Base-by-base conservation (phyloP, 495 filamentous ascomycete genomes). In the Acidomyces sp. region DNA sequence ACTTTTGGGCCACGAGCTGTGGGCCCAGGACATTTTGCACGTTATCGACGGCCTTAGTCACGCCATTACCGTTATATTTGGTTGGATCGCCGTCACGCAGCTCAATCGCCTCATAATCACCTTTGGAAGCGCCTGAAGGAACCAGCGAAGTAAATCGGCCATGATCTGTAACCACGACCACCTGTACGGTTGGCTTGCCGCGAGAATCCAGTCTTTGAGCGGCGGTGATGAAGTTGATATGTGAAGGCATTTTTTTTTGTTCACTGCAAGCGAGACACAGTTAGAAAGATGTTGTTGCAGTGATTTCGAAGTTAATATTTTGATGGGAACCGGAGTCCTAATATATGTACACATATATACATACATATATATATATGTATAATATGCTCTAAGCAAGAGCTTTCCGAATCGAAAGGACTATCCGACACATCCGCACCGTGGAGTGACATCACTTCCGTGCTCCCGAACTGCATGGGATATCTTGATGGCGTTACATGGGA, bases 21-120 rank as follows among this genome's bases (percentile, higher is more conserved):
- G 41, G 41, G 12, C 33, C 41, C 6, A 45, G 22, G 34, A 45
- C 25, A 16, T 20, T 3, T 6, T 37, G 15, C 16, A 45, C 41
- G 20, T 31, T 45, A 13, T 31, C 22, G 10, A 4, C 4, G 3
- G 41, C 41, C n/a, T 45, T 17, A 10, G 24, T 6, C 6, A 45
- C 41, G 3, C 41, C 34, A 13, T 38, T 38, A 18, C 41, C 41
- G 5, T 45, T n/a, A 20, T 19, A 45, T 5, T 24, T 27, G 3
- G 26, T 11, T 18, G 17, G 17, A 20, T 45, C 41, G 28, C 34
- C 34, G 18, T 45, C 41, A 18, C 41, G 41, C n/a, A 45, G 41
- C 26, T 45, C 41, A 24, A 45, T 34, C n/a, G 41, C 41, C 24
- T 45, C 41, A 27, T 45, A 45, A 20, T 45, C 41, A 15, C 41